phyloP scores from a whole-genome alignment of 2,329 filamentous ascomycete genomes.

The Setomelanomma holmii region DNA sequence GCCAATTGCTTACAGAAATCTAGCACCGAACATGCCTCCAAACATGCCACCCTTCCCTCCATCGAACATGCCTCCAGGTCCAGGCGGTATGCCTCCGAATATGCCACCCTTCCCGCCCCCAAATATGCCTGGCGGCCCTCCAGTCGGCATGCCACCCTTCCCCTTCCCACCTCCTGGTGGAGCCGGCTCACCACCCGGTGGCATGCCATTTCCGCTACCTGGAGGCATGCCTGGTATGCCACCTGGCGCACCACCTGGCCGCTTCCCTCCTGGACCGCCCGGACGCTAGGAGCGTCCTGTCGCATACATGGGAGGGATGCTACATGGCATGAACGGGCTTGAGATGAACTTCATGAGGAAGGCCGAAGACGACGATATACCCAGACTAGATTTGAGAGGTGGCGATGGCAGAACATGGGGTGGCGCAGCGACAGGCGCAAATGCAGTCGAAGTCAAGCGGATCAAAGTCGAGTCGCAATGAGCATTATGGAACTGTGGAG shows the following conservation, averaged over 20 bases:
- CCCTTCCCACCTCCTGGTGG: slow-evolving; percentile 35
- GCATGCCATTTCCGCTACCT: slow-evolving; percentile 49
- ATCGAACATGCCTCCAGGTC: slow-evolving; percentile 44
- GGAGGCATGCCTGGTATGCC: slow-evolving; percentile 40
- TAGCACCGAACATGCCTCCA: slow-evolving; percentile 38
- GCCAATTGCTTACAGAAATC: slow-evolving; percentile 2
- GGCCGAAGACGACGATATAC: slow-evolving; percentile 23
- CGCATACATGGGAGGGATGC: slow-evolving; percentile 11
- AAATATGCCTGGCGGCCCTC: slow-evolving; percentile 30
- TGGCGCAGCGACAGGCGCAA: slow-evolving; percentile 30
- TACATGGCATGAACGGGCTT: slow-evolving; percentile 4
- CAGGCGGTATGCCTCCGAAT: slow-evolving; percentile 34
- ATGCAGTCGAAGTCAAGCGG: slow-evolving; percentile 20
- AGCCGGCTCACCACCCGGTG: slow-evolving; percentile 41
- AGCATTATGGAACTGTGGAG: not conserved
- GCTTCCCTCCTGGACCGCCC: slow-evolving; percentile 35
- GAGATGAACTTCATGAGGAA: slow-evolving; percentile 14
- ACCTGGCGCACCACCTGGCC: slow-evolving; percentile 30
- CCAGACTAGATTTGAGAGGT: slow-evolving; percentile 16
- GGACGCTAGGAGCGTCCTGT: slow-evolving; percentile 31
- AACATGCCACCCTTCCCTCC: slow-evolving; percentile 43
- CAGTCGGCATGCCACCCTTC: slow-evolving; percentile 38
- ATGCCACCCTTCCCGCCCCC: slow-evolving; percentile 52
- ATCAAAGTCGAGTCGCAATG: slow-evolving; percentile 9
- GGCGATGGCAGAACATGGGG: slow-evolving; percentile 6